phyloP scores from a whole-genome alignment of 169 alveolate species.

The Amoebophrya sp. region DNA sequence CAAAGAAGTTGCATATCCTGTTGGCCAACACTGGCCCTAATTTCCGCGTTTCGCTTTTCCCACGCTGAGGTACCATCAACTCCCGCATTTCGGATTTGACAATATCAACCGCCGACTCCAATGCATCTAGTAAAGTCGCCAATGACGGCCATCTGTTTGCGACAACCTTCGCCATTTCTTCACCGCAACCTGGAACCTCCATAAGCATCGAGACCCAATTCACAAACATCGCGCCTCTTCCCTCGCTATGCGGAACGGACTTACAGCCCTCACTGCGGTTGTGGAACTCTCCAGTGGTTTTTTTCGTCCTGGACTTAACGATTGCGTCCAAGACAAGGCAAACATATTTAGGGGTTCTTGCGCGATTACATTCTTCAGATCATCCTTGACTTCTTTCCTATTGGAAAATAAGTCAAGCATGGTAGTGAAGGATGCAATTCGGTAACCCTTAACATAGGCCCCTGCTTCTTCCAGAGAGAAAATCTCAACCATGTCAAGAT shows the following conservation, averaged over 20 bases:
- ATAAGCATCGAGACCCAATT: neutral
- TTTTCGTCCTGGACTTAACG: neutral
- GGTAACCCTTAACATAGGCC: neutral
- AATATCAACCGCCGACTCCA: too few relatives aligned
- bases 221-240: neutral
- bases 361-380: too few relatives aligned
- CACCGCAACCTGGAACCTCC: neutral
- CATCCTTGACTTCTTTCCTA: too few relatives aligned
- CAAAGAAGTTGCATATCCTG: neutral
- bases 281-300: neutral
- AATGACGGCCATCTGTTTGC: neutral
- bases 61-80: neutral
- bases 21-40: neutral
- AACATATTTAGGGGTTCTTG: too few relatives aligned
- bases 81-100: too few relatives aligned
- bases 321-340: neutral
- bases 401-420: too few relatives aligned
- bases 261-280: neutral
- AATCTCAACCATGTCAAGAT: neutral
- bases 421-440: too few relatives aligned
- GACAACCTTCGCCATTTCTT: slow-evolving; percentile 7
- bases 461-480: neutral
- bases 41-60: neutral
- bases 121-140: too few relatives aligned
- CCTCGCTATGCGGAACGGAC: neutral